A percentile compares a stretch with the other conserved stretches of the same genome.
phyloP scores from a whole-genome alignment of 768 basidiomycete species.

The Sporobolomyces roseus region DNA sequence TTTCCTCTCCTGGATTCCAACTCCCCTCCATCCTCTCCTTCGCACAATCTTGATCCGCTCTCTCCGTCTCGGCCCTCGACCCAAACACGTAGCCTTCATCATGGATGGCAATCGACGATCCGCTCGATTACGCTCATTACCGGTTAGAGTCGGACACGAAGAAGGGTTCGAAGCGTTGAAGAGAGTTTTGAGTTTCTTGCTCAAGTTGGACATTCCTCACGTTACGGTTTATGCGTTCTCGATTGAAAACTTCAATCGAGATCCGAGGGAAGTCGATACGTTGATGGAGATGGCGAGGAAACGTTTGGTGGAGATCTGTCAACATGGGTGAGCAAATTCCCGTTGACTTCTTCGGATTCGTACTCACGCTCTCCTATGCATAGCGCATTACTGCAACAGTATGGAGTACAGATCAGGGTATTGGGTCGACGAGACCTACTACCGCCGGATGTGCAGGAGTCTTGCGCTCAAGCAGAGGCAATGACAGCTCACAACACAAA shows the following conservation, averaged over 20 bases:
- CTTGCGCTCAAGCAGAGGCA: constrained; percentile 66
- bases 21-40: constrained; percentile 32
- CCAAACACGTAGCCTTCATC: constrained; percentile 84
- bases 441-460: constrained; percentile 67
- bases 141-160: constrained; percentile 60
- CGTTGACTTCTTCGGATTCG: too few species aligned
- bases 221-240: constrained; percentile 97
- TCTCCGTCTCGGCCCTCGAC: constrained; percentile 77
- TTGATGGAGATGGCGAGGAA: constrained; percentile 80
- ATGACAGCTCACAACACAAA: constrained; percentile 69
- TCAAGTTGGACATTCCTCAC: constrained; percentile 70
- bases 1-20: constrained; percentile 36
- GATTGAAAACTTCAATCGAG: constrained; percentile 92
- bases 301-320: constrained; percentile 70
- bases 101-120: constrained; percentile 97
- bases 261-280: constrained; percentile 75
- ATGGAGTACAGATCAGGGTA: constrained; percentile 79
- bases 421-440: constrained; percentile 72
- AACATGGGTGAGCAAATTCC: constrained; percentile 64
- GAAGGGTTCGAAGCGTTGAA: constrained; percentile 77
- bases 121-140: constrained; percentile 53
- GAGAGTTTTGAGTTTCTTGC: constrained; percentile 68
- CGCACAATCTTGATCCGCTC: constrained; percentile 59
- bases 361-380: background rate
- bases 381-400: constrained; percentile 72